Base-by-base conservation (phyloP, 2,329 filamentous ascomycete species). In the Akanthomyces lecanii region DNA sequence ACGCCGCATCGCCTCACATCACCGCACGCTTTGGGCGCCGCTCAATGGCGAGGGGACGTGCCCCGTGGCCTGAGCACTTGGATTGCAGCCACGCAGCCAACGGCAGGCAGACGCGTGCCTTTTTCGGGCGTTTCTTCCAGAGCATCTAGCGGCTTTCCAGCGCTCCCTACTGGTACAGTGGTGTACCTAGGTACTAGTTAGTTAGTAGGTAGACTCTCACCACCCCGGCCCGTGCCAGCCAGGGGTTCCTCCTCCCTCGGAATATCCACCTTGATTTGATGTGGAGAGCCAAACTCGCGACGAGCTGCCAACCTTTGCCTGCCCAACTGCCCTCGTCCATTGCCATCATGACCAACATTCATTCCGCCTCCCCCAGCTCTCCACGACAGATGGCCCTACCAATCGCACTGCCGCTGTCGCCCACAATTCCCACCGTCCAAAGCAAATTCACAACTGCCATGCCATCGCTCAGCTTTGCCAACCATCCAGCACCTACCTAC, bases 31-130 rank as follows among this genome's bases (percentile, higher is more conserved):
- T 48, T 48, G 45, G n/a, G n/a, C 45, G n/a, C 38, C 38, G 14
- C 38, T 40, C 21, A 21, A 53, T 51, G 21, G 5, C 8, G 5
- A 23, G 5, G 50, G 50, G 50, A 53, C 30, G 50, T 53, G 50
- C 28, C 50, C 50, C 36, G n/a, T n/a, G 50, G 50, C 50, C 50
- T 53, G 50, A 53, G 50, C 50, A 53, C 50, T n/a, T 21, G 30
- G 14, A 47, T 5, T 18, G 18, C 50, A 36, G 10, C 21, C 21
- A 21, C 14, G 14, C 28, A 23, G 12, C 33, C 33, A 10, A 38
- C 33, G 33, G 33, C 33, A 38, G n/a, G 18, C 44, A 47, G n/a
- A 47, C 44, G 21, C 21, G 48, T 23, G 47, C 47, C 25, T 50
- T 30, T 33, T 33, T 4, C 42, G n/a, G 36, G 10, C 3, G 36